A percentile compares a stretch with the other conserved stretches of the same genome.
These are phyloP conservation scores for Clavispora phyllophila DNA, from an alignment of 805 yeast species.

Conservation along the genomic window DNA sequence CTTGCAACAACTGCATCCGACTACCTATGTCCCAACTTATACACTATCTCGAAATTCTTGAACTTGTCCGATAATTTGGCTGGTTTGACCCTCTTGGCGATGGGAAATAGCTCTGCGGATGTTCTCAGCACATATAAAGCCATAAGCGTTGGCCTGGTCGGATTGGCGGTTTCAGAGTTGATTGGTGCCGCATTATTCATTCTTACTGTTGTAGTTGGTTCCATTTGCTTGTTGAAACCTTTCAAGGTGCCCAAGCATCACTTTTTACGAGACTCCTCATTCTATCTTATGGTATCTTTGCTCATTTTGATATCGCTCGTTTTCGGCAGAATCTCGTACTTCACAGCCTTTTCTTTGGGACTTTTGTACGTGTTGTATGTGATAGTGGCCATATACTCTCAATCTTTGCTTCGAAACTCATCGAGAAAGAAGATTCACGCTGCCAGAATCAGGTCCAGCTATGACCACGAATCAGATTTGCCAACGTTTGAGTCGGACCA, in stretches of 20 bases:
- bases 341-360: slow-evolving; percentile 57
- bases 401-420: slow-evolving; percentile 9
- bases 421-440: slow-evolving; percentile 5
- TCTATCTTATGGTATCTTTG: slow-evolving; percentile 49
- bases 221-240: slow-evolving; percentile 66
- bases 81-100: slow-evolving; percentile 81
- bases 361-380: slow-evolving; percentile 57
- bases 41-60: slow-evolving; percentile 55
- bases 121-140: slow-evolving; percentile 81
- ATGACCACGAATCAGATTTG: slow-evolving; percentile 4
- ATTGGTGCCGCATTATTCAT: slow-evolving; percentile 86
- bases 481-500: background rate
- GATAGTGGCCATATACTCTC: slow-evolving; percentile 31
- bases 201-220: slow-evolving; percentile 73
- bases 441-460: slow-evolving; percentile 11
- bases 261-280: slow-evolving; percentile 57
- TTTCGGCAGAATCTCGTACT: slow-evolving; percentile 49
- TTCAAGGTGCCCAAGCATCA: slow-evolving; percentile 46
- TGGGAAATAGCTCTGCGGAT: slow-evolving; percentile 93
- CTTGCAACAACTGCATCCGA: slow-evolving; percentile 81
- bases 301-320: slow-evolving; percentile 48
- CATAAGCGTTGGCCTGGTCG: slow-evolving; percentile 61
- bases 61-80: slow-evolving; percentile 71
- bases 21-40: slow-evolving; percentile 73
- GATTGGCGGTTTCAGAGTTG: slow-evolving; percentile 85